Evolutionary conservation across 352 stramenopile species (phyloP).

Genomic region (Pseudoperonospora humuli): DNA sequence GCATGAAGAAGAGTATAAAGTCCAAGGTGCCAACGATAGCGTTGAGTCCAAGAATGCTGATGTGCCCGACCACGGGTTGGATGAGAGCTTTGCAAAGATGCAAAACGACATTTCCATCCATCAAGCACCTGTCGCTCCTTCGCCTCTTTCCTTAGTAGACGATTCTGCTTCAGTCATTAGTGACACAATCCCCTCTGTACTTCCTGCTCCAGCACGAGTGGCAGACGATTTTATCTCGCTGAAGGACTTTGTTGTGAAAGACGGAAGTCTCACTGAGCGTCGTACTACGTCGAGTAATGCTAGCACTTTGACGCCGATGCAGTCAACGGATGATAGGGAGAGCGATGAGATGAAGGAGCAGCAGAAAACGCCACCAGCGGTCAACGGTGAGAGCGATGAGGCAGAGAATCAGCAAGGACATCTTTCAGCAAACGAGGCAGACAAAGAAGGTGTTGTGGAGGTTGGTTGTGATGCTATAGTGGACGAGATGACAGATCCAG

Average conservation of each 20-base stretch:
- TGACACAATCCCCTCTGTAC: conserved; percentile 2
- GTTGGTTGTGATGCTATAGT: conserved; percentile 1
- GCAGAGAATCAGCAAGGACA: conserved; percentile 2
- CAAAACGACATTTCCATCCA: conserved; percentile 26
- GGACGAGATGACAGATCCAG: conserved; percentile 4
- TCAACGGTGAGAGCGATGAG: too few relatives aligned
- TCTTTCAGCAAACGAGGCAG: background rate
- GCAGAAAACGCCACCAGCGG: too few relatives aligned
- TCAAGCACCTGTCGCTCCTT: conserved; percentile 3
- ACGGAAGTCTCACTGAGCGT: conserved; percentile 23
- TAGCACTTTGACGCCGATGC: conserved; percentile 20
- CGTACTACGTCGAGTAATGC: conserved; percentile 16
- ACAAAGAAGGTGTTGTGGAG: conserved; percentile 2
- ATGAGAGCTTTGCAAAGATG: conserved; percentile 23
- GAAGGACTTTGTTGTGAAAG: conserved; percentile 39
- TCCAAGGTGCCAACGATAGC: background rate
- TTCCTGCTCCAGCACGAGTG: background rate
- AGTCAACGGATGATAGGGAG: conserved; percentile 13
- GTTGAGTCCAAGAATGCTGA: conserved; percentile 5
- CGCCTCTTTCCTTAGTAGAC: conserved; percentile 10
- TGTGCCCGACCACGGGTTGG: conserved; percentile 8
- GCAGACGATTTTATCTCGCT: conserved; percentile 43
- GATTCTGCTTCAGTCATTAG: conserved; percentile 8
- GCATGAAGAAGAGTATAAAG: conserved; percentile 1
- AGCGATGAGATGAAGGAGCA: conserved; percentile 11